Base-by-base conservation (phyloP, 179 eudicot species). In the Camellia oleifera region DNA sequence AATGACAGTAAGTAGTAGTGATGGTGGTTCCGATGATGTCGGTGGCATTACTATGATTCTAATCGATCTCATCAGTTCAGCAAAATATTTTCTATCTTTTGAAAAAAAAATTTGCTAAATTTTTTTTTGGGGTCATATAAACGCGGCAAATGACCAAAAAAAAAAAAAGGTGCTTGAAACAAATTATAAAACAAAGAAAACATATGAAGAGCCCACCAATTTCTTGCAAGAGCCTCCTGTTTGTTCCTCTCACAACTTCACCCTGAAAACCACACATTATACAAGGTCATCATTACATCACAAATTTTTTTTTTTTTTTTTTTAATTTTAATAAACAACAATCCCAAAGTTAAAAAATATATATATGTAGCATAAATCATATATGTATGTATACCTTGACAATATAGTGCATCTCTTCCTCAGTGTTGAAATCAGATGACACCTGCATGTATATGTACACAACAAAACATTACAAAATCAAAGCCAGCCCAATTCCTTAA, bases 181-280 rank as follows among this genome's bases (percentile, higher is more conserved):
- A 66, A 5, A 66, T 32, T 32, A 1, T 32, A 32, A 32, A 32
- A 32, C 40, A 32, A 32, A 32, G 40, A 32, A 32, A 32, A 32
- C 40, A 32, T 32, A 15, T 4, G 1, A 44, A 40, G 53, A 69
- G 13, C 54, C 53, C 54, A 69, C 74, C 74, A 12, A 44, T 69
- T 44, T 69, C 54, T 69, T 69, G 54, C 74, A 69, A 15, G 9
- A 69, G 56, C 74, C 74, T 69, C 46, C 74, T 69, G 74, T 45
- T 69, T 45, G 18, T 4, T 46, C 74, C 50, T 17, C n/a, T 15
- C 48, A 69, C 56, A 1, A 4, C 53, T 40, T 42, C 45, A 67
- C 71, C 44, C 71, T 67, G 13, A 42, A 67, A 67, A 1, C 0
- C 60, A 56, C 40, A 32, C 40, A 32, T 32, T 10, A 56, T 56